These are phyloP conservation scores for Solanum raphanifolium DNA, from an alignment of 257 asterid species.

Conservation along the genomic window DNA sequence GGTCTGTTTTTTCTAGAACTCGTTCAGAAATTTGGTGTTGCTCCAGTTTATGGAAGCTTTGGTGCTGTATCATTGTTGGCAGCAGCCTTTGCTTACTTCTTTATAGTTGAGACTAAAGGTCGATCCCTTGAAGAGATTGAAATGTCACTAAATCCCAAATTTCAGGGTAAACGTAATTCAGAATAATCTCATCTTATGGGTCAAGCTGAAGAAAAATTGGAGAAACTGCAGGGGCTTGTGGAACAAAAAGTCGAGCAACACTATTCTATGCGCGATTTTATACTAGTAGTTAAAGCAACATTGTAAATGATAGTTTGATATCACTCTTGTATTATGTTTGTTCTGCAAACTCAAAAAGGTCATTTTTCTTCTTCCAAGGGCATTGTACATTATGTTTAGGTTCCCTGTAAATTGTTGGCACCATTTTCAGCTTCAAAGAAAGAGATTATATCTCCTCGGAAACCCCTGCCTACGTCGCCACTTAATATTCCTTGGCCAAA, in stretches of 20 bases:
- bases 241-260: background rate
- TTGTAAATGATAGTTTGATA: background rate
- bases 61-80: conserved; percentile 59
- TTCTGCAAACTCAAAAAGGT: background rate
- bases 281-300: background rate
- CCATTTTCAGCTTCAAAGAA: background rate
- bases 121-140: conserved; percentile 84
- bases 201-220: background rate
- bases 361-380: background rate
- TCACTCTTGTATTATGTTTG: background rate
- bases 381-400: background rate
- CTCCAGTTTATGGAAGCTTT: conserved; percentile 57
- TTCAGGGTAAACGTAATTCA: conserved; percentile 14
- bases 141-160: conserved; percentile 36
- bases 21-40: conserved; percentile 58
- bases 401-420: background rate
- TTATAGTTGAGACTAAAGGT: conserved; percentile 68
- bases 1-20: conserved; percentile 68
- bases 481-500: too few species aligned
- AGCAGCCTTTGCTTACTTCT: conserved; percentile 52
- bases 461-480: too few species aligned
- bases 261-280: background rate
- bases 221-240: background rate
- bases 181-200: background rate
- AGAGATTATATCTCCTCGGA: background rate